Evolutionary conservation across 805 yeast species (phyloP), one percentile per base, ranked within the genome.

Genomic region (Ogataea henricii): DNA sequence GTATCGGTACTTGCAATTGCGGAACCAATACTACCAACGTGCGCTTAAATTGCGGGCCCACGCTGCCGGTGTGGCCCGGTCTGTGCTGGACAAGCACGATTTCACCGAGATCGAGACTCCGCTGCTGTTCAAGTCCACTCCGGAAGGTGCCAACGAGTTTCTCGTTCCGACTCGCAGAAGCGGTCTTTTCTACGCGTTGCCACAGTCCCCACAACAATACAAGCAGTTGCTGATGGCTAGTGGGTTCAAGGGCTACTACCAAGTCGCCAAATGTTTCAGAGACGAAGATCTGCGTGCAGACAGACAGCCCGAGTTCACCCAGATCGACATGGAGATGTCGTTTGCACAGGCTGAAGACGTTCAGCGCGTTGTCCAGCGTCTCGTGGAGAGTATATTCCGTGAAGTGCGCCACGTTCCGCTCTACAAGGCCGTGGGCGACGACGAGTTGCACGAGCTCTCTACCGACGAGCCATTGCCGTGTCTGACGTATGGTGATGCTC

Each of bases 131-230:
- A 91, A 94, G 62, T 87, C 96, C 1, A 94, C 99, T 0, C 99
- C 99, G 0, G 99, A 94, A 66, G 99, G 99, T 13, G 99, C 99
- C 1, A 75, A 96, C 32, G 99, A 94, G 67, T 94, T 92, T 64
- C 67, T 94, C 40, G 97, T 94, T 0, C 99, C 99, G 1, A 89
- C 97, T 0, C 76, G 98, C 54, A 69, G 77, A 13, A 67, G 68
- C 2, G 68, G 72, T 22, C 60, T 67, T 16, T 86, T 87, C 65
- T 94, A 92, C 64, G 97, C 99, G 0, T 72, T 94, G 23, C 97
- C 98, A 0, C 99, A 94, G 65, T 89, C 97, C 13, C 99, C 99
- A 0, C 99, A 94, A 64, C 99, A 94, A 63, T 94, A 92, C 63
- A 94, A 94, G 63, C 99, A 94, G 67, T 72, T 94, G 34, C 71